These are phyloP conservation scores for rapeseed (Brassica napus) DNA, from an alignment of 345 rosid genomes.

Conservation along the genomic window DNA sequence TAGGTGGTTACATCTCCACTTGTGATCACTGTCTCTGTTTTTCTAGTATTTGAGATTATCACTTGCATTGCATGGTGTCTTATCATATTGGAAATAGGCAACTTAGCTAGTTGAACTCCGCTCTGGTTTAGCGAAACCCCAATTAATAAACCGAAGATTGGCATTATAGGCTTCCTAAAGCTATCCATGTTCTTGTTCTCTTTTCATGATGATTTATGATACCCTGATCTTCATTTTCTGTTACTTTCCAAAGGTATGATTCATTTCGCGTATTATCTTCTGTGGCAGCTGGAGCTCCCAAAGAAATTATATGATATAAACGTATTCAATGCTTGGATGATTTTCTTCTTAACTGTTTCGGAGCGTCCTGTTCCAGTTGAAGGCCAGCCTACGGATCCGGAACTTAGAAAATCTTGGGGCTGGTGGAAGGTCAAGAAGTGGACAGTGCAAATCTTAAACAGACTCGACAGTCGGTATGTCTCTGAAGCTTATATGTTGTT, in stretches of 20 bases:
- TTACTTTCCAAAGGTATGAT: conserved; percentile 21
- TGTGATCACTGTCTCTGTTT: not conserved
- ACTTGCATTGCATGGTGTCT: not conserved
- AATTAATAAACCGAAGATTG: conserved; percentile 1
- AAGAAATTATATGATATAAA: conserved; percentile 75
- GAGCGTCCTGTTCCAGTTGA: conserved; percentile 95
- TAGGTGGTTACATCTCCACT: not conserved
- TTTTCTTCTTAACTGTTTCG: conserved; percentile 79
- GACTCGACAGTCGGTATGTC: conserved; percentile 83
- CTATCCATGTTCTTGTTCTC: not conserved
- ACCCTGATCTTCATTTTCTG: not conserved
- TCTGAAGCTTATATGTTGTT: not conserved
- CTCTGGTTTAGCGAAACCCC: not conserved
- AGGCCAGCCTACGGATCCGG: conserved; percentile 89
- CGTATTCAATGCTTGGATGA: conserved; percentile 93
- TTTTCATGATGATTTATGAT: conserved; percentile 1
- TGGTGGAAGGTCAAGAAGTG: conserved; percentile 99
- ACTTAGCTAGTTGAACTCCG: not conserved
- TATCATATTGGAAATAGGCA: not conserved
- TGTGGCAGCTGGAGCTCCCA: conserved; percentile 90
- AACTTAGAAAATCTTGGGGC: conserved; percentile 94
- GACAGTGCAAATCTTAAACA: conserved; percentile 93
- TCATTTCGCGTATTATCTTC: not conserved
- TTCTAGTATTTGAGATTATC: not conserved
- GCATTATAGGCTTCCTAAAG: conserved; percentile 5